A percentile compares a stretch with the other conserved stretches of the same genome.
Conservation (phyloP, 2,329 filamentous ascomycete genomes). For the Nigrograna mackinnonii region DNA sequence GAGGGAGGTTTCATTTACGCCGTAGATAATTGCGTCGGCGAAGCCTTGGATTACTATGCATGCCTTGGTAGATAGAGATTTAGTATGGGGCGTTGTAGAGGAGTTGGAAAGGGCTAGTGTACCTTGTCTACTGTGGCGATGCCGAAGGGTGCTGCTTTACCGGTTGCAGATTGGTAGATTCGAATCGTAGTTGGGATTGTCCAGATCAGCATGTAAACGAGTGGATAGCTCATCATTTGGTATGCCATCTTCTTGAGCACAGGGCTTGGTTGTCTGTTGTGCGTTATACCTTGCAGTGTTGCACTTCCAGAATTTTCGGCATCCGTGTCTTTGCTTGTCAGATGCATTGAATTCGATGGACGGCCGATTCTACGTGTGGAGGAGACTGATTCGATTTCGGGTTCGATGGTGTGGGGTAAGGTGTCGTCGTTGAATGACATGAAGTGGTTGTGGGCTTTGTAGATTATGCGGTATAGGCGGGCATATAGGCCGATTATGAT, state of each 20-base stretch:
- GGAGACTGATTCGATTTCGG: constrained; percentile 20
- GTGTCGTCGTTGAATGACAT: constrained; percentile 28
- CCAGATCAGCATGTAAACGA: constrained; percentile 49
- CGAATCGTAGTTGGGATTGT: constrained; percentile 45
- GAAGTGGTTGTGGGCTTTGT: constrained; percentile 41
- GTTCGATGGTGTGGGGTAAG: constrained; percentile 6
- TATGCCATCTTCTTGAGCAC: constrained; percentile 38
- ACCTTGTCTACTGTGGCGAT: constrained; percentile 43
- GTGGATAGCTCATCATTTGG: constrained; percentile 48
- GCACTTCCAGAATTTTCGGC: constrained; percentile 4
- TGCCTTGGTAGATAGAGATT: constrained; percentile 12
- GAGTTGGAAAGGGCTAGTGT: constrained; percentile 3
- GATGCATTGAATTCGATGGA: constrained; percentile 13
- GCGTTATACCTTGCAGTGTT: constrained; percentile 26
- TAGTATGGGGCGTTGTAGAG: no score
- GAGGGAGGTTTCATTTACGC: constrained; percentile 23
- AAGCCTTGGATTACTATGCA: constrained; percentile 49
- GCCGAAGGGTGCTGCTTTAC: constrained; percentile 38
- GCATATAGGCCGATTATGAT: constrained; percentile 44
- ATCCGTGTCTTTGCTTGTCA: constrained; percentile 12
- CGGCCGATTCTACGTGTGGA: constrained; percentile 18
- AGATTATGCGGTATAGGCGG: constrained; percentile 44
- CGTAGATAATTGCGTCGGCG: constrained; percentile 47
- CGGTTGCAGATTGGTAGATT: constrained; percentile 43
- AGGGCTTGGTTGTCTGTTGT: constrained; percentile 8